These are phyloP conservation scores for Cyclotella sp. DNA, from an alignment of 108 stramenopile genomes.

Conservation along the genomic window DNA sequence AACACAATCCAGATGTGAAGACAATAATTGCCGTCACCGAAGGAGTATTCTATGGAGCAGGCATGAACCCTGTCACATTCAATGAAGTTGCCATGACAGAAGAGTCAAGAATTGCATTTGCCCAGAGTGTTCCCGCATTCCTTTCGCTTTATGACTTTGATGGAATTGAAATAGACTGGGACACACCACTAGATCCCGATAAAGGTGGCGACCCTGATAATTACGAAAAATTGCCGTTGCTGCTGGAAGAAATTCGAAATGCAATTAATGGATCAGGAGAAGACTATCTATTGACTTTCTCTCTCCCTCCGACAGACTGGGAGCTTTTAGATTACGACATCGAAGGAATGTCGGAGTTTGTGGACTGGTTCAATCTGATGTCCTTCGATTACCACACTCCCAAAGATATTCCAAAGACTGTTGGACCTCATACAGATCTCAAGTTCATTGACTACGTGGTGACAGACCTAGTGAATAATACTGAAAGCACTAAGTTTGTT, in stretches of 20 bases:
- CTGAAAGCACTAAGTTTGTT: constrained; percentile 50
- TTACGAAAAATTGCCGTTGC: constrained; percentile 42
- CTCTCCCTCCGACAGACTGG: constrained; percentile 57
- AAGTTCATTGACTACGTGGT: constrained; percentile 56
- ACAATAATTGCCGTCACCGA: constrained; percentile 57
- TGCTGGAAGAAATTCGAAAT: constrained; percentile 45
- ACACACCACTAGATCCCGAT: constrained; percentile 45
- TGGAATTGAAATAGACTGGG: constrained; percentile 63
- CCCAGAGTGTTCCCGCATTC: constrained; percentile 50
- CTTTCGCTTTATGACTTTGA: constrained; percentile 56
- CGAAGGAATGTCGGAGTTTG: constrained; percentile 42
- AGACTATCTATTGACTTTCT: constrained; percentile 42
- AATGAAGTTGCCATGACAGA: constrained; percentile 48
- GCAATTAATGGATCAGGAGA: constrained; percentile 42
- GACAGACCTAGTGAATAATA: constrained; percentile 33
- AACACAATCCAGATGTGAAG: constrained; percentile 47
- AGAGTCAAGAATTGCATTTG: constrained; percentile 49
- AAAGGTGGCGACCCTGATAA: constrained; percentile 53
- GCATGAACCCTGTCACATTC: constrained; percentile 55
- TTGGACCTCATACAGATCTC: constrained; percentile 57
- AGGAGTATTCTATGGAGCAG: constrained; percentile 54
- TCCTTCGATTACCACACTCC: constrained; percentile 60
- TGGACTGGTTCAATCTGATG: constrained; percentile 64
- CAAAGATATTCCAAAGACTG: constrained; percentile 51
- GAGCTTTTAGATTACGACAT: constrained; percentile 54